A percentile compares a stretch with the other conserved stretches of the same genome.
Conservation (phyloP, 768 basidiomycete species). For the Ephemerocybe angulata region DNA sequence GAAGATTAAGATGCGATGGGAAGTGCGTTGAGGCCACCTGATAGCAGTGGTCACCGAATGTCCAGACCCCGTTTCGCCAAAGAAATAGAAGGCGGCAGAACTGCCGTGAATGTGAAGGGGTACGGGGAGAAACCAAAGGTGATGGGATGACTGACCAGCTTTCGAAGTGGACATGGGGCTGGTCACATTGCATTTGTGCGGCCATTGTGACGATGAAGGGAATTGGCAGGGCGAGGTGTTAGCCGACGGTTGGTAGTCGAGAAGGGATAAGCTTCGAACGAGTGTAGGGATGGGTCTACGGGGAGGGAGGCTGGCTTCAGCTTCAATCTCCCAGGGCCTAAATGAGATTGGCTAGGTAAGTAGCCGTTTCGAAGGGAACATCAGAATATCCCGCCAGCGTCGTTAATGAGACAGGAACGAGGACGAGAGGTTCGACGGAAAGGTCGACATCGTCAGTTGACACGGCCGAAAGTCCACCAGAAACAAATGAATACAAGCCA, state of each 20-base stretch:
- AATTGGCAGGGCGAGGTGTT: background rate
- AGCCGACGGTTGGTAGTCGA: background rate
- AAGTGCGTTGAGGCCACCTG: background rate
- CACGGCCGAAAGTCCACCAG: background rate
- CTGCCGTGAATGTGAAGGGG: background rate
- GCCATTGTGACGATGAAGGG: background rate
- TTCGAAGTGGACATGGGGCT: constrained; percentile 14
- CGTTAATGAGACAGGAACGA: no score
- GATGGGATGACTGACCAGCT: constrained; percentile 12
- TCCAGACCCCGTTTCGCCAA: background rate
- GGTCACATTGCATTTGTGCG: constrained; percentile 12
- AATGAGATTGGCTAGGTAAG: background rate
- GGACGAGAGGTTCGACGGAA: background rate
- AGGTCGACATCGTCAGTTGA: constrained; percentile 6
- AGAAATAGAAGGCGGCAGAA: constrained; percentile 4
- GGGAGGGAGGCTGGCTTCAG: background rate
- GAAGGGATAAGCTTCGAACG: background rate
- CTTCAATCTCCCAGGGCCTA: background rate
- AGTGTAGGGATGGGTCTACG: background rate
- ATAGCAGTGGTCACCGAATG: constrained; percentile 3
- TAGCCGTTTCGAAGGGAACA: background rate
- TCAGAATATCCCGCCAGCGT: background rate
- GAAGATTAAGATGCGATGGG: constrained; percentile 1
- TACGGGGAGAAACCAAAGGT: background rate
- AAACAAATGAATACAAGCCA: background rate